Base-by-base conservation (phyloP, 805 yeast genomes). In the Monosporozyma servazzii region DNA sequence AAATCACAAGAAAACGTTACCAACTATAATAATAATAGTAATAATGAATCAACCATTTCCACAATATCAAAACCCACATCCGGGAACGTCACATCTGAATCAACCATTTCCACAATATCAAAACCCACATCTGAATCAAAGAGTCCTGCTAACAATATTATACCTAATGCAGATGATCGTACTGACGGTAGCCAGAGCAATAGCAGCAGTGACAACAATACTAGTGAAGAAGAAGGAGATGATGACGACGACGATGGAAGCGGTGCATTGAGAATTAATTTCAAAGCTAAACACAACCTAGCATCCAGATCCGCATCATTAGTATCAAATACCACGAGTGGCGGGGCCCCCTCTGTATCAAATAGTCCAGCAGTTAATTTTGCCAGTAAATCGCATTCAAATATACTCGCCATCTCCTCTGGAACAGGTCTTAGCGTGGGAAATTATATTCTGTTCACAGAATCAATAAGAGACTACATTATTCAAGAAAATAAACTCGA, bases 381-480 rank as follows among this genome's bases (percentile, higher is more conserved):
- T 18, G 41, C 41, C 3, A 37, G 41, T 18, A 11, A 37, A 8
- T 17, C 41, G 17, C 41, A 37, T 18, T 17, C 23, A 17, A 37
- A 37, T 18, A 9, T 37, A 3, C 13, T 37, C 2, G 23, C 41
- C 15, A 18, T 37, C 23, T 37, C 41, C 9, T 37, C 41, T 3
- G 41, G 41, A 7, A 37, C 15, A 9, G 47, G 47, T 9, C 23
- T 44, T 18, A 7, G 27, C 6, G n/a, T 17, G 7, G 31, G 47
- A 9, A 30, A 44, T 7, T 44, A 40, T 30, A 20, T 15, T 62
- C 82, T 86, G 67, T 77, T 81, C 52, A 73, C 76, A 2, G 76
- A 76, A 46, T 76, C 74, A 36, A 70, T 84, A 41, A 71, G 90
- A 51, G 54, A 66, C 10, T 70, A 73, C 47, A 84, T 86, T 42